Base-by-base conservation (phyloP, 768 basidiomycete genomes). In the Neoboletus magnificus region DNA sequence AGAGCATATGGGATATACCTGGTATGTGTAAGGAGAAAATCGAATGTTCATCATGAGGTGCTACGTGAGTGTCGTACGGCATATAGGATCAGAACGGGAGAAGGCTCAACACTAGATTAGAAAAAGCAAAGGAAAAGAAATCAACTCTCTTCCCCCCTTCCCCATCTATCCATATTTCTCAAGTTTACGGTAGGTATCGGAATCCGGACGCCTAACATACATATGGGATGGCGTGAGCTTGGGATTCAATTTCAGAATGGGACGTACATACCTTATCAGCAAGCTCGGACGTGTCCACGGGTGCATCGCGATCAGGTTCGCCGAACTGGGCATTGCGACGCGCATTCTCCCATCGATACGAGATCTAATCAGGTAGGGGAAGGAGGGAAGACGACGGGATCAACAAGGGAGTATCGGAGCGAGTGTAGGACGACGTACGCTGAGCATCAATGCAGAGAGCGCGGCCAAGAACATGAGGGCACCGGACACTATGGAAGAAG, bases 311-410 rank as follows among this genome's bases (percentile, higher is more conserved):
- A 48, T 74, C 69, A 1, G 78, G 79, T 50, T 75, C 75, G 1
- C 87, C 87, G 54, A 83, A 80, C 27, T 71, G 55, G 42, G 67
- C 71, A 61, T 89, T 77, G 39, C 87, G 74, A 16, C 76, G 74
- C 5, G 74, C 72, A 55, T 89, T 90, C 29, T 88, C 86, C 62
- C 69, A 60, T 39, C 82, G 80, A 62, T 86, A 90, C 2, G 85
- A 86, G 15, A 79, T 69, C 87, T 89, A 9, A 16, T 41, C 6
- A 22, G n/a, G 2, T 11, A 8, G 22, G 5, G 22, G 7, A 1
- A 27, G 27, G n/a, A 12, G 1, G 0, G 5, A 25, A 30, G 30
- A 11, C 1, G 20, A 22, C 22, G 22, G 13, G 8, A 10, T 41
- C n/a, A n/a, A 39, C 5, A 20, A 50, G 13, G 2, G 10, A 11